Evolutionary conservation across 2,329 filamentous ascomycete genomes (phyloP).

Genomic region (Monilinia polystroma): DNA sequence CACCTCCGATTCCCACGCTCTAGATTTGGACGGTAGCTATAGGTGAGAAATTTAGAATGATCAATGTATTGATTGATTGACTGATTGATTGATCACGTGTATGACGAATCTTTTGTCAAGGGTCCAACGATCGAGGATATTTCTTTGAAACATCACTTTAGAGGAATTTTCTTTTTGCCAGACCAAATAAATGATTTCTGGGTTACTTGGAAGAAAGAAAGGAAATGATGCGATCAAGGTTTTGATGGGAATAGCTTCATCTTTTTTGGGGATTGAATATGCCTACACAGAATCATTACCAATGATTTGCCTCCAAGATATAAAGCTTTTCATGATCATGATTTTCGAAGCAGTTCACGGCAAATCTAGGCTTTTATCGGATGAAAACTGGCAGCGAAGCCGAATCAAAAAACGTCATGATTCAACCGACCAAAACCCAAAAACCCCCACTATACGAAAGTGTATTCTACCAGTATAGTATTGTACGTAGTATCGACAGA

Average conservation of each 20-base stretch:
- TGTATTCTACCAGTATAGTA: background rate
- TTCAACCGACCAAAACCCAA: background rate
- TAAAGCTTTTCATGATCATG: background rate
- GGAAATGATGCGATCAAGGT: background rate
- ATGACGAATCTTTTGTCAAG: background rate
- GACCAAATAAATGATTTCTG: background rate
- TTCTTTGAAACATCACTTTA: background rate
- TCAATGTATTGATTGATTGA: too few species aligned
- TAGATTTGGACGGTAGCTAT: background rate
- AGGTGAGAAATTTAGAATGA: background rate
- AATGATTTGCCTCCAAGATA: background rate
- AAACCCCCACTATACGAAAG: slow-evolving; percentile 12
- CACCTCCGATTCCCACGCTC: background rate
- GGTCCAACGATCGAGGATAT: too few species aligned
- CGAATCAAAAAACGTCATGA: slow-evolving; percentile 16
- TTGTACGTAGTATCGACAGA: background rate
- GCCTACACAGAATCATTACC: too few species aligned
- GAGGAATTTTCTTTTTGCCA: background rate
- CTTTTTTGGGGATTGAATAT: background rate
- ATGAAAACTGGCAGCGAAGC: background rate
- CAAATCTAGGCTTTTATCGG: slow-evolving; percentile 13
- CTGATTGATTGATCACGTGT: background rate
- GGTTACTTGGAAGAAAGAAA: background rate
- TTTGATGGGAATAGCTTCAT: background rate
- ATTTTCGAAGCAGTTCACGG: background rate